Base-by-base conservation (phyloP, 2,329 filamentous ascomycete species). In the Lachnum nothofagi region DNA sequence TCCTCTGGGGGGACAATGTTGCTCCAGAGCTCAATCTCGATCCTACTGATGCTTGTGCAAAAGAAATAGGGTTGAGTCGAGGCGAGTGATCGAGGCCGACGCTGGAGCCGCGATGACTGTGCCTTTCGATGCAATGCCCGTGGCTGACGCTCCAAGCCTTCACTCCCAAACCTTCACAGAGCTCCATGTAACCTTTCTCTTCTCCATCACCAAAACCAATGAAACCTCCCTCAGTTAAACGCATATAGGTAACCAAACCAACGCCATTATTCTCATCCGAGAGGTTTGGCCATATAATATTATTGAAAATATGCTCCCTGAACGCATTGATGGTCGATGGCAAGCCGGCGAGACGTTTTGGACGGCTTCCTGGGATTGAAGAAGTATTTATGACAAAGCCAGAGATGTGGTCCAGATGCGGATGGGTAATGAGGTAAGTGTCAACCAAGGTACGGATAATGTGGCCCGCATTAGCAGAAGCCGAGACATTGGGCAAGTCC, bases 241-340 rank as follows among this genome's bases (percentile, higher is more conserved):
- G 81, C 65, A 90, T 84, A 60, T 95, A 97, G 0, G 89, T 95
- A 27, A 98, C 82, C 23, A 98, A 77, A 0, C 93, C 93, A 3
- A 91, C 91, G 20, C 93, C 93, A 27, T 91, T 90, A 65, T 95
- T 93, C 69, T 98, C 93, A 63, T 98, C 91, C 0, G 89, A 94
- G 33, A 98, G 72, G 59, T 98, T 98, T 0, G 93, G 93, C 93
- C 93, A 98, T 46, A 97, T 95, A 49, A 95, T 74, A 63, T 96
- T 94, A 69, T 98, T 98, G 73, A 98, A 98, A 51, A 98, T 88
- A 68, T 98, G 91, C 0, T 76, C 82, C 66, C 95, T 97, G 68
- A 98, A 84, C 0, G 91, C 91, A 39, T 88, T 78, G 44, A 98
- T 91, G n/a, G 91, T 95, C 23, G 82, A 85, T 0, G 91, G 89